Evolutionary conservation across 805 yeast genomes (phyloP).

Genomic region (Lipomyces starkeyi): DNA sequence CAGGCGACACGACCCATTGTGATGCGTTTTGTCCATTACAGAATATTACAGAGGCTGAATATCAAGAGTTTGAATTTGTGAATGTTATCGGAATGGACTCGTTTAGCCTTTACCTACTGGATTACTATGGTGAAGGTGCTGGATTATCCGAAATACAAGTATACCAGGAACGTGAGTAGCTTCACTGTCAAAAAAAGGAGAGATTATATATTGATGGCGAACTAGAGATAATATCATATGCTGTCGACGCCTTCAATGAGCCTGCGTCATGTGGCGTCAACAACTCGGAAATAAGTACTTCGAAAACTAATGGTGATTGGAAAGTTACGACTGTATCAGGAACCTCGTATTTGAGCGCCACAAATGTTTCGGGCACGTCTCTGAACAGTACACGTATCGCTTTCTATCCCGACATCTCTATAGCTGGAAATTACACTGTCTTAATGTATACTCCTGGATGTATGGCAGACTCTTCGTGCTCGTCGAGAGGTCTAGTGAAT

Average conservation of each 20-base stretch:
- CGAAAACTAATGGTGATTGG: slow-evolving; percentile 43
- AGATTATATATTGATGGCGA: not conserved
- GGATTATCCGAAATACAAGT: slow-evolving; percentile 76
- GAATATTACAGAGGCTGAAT: slow-evolving; percentile 50
- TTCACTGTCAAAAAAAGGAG: not conserved
- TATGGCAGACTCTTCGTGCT: slow-evolving; percentile 66
- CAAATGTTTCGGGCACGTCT: slow-evolving; percentile 36
- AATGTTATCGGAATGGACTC: slow-evolving; percentile 65
- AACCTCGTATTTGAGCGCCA: slow-evolving; percentile 46
- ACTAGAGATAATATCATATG: slow-evolving; percentile 60
- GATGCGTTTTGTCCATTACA: slow-evolving; percentile 89
- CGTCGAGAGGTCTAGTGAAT: slow-evolving; percentile 73
- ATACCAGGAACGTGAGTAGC: slow-evolving; percentile 57
- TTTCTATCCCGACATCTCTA: slow-evolving; percentile 70
- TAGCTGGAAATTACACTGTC: slow-evolving; percentile 76
- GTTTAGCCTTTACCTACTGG: slow-evolving; percentile 67
- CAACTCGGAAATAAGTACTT: slow-evolving; percentile 45
- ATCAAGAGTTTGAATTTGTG: slow-evolving; percentile 82
- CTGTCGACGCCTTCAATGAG: slow-evolving; percentile 73
- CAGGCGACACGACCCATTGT: slow-evolving; percentile 65
- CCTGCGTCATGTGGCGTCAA: slow-evolving; percentile 59
- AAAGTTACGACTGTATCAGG: slow-evolving; percentile 42
- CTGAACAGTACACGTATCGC: slow-evolving; percentile 8
- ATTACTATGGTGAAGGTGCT: slow-evolving; percentile 71
- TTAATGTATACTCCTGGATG: slow-evolving; percentile 90